A percentile compares a stretch with the other conserved stretches of the same genome.
Evolutionary conservation across 495 filamentous ascomycete genomes (phyloP).

Genomic region (Chaetomium tenue): DNA sequence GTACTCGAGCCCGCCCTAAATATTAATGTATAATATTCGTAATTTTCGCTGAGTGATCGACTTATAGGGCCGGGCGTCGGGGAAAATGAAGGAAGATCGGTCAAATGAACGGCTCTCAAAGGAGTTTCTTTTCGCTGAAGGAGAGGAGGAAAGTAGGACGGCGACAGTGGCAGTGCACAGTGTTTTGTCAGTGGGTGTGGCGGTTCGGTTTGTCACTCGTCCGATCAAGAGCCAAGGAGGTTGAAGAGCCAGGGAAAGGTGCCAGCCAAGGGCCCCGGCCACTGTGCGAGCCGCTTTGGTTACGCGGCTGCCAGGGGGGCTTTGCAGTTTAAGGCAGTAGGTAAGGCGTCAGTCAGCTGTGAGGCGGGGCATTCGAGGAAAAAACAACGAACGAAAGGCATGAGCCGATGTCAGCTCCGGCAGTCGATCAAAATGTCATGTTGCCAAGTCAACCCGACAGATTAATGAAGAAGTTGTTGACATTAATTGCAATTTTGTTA

Average conservation of each 20-base stretch:
- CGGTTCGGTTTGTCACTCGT: conserved; percentile 13
- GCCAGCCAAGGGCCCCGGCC: conserved; percentile 3
- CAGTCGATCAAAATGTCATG: not conserved
- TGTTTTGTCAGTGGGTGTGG: conserved; percentile 24
- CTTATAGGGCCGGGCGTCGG: not conserved
- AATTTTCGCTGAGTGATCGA: conserved; percentile 9
- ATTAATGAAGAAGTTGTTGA: not conserved
- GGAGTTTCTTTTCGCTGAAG: not conserved
- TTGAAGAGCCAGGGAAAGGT: not conserved
- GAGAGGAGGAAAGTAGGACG: conserved; percentile 1
- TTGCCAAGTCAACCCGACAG: not conserved
- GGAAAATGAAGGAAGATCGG: conserved; percentile 13
- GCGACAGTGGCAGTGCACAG: conserved; percentile 23
- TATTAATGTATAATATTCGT: not conserved
- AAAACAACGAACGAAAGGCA: not conserved
- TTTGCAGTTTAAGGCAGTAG: not conserved
- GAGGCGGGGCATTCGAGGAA: not conserved
- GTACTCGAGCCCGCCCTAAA: not conserved
- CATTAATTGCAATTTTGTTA: not conserved
- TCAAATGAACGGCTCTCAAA: not conserved
- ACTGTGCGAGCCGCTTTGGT: conserved; percentile 13
- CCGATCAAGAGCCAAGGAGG: conserved; percentile 4
- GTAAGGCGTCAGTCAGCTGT: conserved; percentile 15
- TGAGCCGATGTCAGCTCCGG: not conserved
- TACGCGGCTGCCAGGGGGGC: not conserved